Evolutionary conservation across 257 asterid species (phyloP).

Genomic region (Rubia yunnanensis): DNA sequence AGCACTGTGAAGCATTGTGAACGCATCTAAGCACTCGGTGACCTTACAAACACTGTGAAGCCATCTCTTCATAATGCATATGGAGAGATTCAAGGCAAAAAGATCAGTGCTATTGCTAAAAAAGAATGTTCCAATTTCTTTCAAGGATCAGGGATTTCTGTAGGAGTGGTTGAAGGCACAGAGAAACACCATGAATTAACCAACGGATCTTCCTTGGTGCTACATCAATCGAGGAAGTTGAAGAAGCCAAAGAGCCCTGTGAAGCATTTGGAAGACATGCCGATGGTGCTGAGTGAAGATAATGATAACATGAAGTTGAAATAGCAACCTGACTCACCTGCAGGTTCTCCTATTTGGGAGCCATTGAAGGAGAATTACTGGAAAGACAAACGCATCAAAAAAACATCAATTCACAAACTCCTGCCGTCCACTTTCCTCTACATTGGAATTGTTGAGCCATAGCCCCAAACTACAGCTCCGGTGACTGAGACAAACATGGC

Average conservation of each 20-base stretch:
- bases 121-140: slow-evolving; percentile 22
- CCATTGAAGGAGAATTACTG: slow-evolving; percentile 28
- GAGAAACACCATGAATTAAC: slow-evolving; percentile 26
- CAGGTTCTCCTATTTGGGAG: slow-evolving; percentile 41
- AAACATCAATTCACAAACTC: no score
- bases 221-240: slow-evolving; percentile 22
- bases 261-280: slow-evolving; percentile 36
- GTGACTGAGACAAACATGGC: no score
- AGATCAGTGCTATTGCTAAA: slow-evolving; percentile 32
- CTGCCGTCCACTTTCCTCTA: no score
- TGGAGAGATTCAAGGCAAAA: slow-evolving; percentile 24
- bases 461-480: no score
- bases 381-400: slow-evolving; percentile 43
- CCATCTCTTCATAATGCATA: slow-evolving; percentile 32
- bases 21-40: slow-evolving; percentile 68
- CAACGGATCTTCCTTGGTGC: slow-evolving; percentile 29
- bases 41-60: slow-evolving; percentile 67
- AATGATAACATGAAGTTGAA: slow-evolving; percentile 11
- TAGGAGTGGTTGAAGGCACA: slow-evolving; percentile 70
- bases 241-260: slow-evolving; percentile 35
- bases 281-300: slow-evolving; percentile 21
- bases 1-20: no score
- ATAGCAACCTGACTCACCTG: slow-evolving; percentile 12
- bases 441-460: no score
- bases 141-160: slow-evolving; percentile 51